These are phyloP conservation scores for Phialophora chinensis DNA, from an alignment of 2,329 filamentous ascomycete species.

Conservation along the genomic window DNA sequence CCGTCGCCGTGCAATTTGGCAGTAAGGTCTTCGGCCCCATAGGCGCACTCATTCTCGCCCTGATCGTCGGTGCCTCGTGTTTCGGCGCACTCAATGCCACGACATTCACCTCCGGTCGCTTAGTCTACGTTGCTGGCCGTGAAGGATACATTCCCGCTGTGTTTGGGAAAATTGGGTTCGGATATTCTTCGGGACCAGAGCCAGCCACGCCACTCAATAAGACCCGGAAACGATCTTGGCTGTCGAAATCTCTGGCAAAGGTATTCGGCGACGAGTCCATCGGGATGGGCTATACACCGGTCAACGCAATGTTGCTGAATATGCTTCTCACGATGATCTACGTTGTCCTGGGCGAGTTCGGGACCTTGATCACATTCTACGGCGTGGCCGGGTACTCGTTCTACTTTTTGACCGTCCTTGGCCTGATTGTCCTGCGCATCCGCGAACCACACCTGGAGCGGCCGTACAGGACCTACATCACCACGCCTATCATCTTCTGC, in stretches of 20 bases:
- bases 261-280: slow-evolving; percentile 76
- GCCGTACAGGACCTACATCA: slow-evolving; percentile 95
- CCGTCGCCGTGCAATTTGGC: slow-evolving; percentile 94
- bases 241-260: slow-evolving; percentile 64
- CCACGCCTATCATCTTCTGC: slow-evolving; percentile 96
- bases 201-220: slow-evolving; percentile 43
- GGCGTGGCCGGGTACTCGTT: slow-evolving; percentile 97
- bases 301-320: slow-evolving; percentile 88
- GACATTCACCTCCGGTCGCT: slow-evolving; percentile 87
- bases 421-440: slow-evolving; percentile 87
- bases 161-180: slow-evolving; percentile 81
- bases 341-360: slow-evolving; percentile 85
- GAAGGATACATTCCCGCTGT: slow-evolving; percentile 88
- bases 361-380: slow-evolving; percentile 93
- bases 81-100: slow-evolving; percentile 94
- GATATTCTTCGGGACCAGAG: slow-evolving; percentile 42
- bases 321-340: slow-evolving; percentile 74
- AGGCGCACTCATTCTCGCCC: slow-evolving; percentile 81
- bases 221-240: slow-evolving; percentile 58
- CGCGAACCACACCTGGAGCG: slow-evolving; percentile 84
- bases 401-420: slow-evolving; percentile 94
- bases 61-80: slow-evolving; percentile 89
- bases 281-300: slow-evolving; percentile 89
- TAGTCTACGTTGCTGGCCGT: slow-evolving; percentile 92
- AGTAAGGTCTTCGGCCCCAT: slow-evolving; percentile 83